These are phyloP conservation scores for Rosellinia necatrix DNA, from an alignment of 2,329 filamentous ascomycete species.

Conservation along the genomic window DNA sequence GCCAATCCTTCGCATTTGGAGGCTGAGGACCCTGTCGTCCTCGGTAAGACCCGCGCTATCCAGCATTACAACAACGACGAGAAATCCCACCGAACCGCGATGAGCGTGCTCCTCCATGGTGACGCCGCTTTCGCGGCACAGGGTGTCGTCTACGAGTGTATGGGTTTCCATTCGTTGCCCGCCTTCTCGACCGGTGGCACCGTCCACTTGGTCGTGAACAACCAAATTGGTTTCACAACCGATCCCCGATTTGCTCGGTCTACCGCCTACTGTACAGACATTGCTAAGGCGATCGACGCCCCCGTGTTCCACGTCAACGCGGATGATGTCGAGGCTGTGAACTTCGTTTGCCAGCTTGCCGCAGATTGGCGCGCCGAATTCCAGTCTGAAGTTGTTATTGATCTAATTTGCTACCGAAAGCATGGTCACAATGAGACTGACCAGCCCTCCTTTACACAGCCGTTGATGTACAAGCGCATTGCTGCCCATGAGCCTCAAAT, in stretches of 20 bases:
- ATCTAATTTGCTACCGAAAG: slow-evolving; percentile 98
- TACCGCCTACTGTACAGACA: slow-evolving; percentile 98
- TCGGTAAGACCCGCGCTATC: slow-evolving; percentile 96
- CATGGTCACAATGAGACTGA: slow-evolving; percentile 99
- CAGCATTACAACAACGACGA: slow-evolving; percentile 99
- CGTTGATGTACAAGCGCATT: slow-evolving; percentile 99
- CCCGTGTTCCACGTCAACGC: slow-evolving; percentile 99
- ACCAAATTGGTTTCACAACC: slow-evolving; percentile 99
- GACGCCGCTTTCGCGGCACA: slow-evolving; percentile 96
- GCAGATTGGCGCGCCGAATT: slow-evolving; percentile 98
- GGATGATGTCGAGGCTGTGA: slow-evolving; percentile 97
- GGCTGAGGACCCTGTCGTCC: slow-evolving; percentile 95
- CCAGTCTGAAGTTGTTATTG: slow-evolving; percentile 97
- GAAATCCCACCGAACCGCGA: slow-evolving; percentile 82
- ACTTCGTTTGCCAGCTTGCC: slow-evolving; percentile 96
- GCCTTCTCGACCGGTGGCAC: slow-evolving; percentile 97
- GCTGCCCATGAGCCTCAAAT: slow-evolving; percentile 81
- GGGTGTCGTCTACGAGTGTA: slow-evolving; percentile 97
- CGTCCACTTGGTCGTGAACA: slow-evolving; percentile 97
- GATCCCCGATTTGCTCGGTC: slow-evolving; percentile 97
- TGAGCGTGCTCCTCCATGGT: slow-evolving; percentile 95
- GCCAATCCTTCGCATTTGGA: slow-evolving; percentile 98
- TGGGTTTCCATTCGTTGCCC: slow-evolving; percentile 94
- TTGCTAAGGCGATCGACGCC: slow-evolving; percentile 97
- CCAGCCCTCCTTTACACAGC: slow-evolving; percentile 99